Base-by-base conservation (phyloP, 1,284 basidiomycete genomes). In the Leccinum solheimii region DNA sequence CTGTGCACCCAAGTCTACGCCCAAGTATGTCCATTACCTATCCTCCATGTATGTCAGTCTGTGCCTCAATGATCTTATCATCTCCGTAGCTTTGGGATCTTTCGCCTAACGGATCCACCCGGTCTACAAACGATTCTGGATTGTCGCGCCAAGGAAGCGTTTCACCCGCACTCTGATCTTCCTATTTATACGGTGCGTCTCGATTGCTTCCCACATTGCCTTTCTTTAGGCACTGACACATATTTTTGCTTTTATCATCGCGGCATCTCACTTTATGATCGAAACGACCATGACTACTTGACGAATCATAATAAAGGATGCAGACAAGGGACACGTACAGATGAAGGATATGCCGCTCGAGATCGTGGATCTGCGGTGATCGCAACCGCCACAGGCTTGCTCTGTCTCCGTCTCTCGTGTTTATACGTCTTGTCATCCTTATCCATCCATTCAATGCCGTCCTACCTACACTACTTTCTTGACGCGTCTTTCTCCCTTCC, bases 31-130 rank as follows among this genome's bases (percentile, higher is more conserved):
- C 43, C 38, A 55, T 67, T 19, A 1, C 38, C 6, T 3, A 34
- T 50, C 3, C 2, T 50, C n/a, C 4, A 5, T 14, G 23, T 53
- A 30, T 4, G 3, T 34, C 21, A 8, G 9, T 19, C 40, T n/a
- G 36, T 54, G 1, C 13, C 34, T 27, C 3, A 3, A 43, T 11
- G 3, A 43, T 19, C 9, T 23, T 53, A 0, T n/a, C 14, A 21
- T 45, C 32, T 19, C 36, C 16, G 23, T 65, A 92, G 90, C 66
- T 91, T 91, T 78, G 91, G 93, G 2, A 90, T 95, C 56, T 95
- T 95, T 76, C 87, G 92, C 13, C 77, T 95, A 4, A 95, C 92
- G 1, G 90, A 94, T 69, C 94, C 94, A 2, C 87, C 85, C 1
- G 94, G 94, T 7, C 74, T 96, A 38, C 78, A 87, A 63, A 85